Percentiles rank a stretch among this genome's conserved stretches.
Conservation (phyloP, 805 yeast species). For the Candida loeiensis region DNA sequence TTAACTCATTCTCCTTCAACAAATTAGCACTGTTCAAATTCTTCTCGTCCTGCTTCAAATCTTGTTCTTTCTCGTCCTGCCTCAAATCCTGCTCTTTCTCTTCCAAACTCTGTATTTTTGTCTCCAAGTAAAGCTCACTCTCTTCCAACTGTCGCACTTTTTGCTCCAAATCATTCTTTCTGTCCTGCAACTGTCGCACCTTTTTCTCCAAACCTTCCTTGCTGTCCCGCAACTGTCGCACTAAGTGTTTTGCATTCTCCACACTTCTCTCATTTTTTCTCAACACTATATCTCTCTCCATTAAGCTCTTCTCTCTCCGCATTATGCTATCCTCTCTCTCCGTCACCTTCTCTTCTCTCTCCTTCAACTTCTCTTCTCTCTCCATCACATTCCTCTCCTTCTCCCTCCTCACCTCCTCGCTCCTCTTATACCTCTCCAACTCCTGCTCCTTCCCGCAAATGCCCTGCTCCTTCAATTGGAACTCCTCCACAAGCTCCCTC, state of each 20-base stretch:
- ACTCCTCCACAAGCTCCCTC: slow-evolving; percentile 5
- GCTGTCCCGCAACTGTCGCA: too few relatives aligned
- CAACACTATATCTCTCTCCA: neutral
- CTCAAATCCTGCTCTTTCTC: neutral
- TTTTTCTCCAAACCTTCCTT: too few relatives aligned
- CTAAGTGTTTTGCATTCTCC: too few relatives aligned
- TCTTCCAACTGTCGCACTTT: too few relatives aligned
- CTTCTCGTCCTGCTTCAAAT: neutral
- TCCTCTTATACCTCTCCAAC: neutral
- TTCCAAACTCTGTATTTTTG: too few relatives aligned
- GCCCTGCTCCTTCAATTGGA: slow-evolving; percentile 1
- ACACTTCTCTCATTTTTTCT: too few relatives aligned
- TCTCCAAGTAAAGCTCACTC: too few relatives aligned
- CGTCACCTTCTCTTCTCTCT: slow-evolving; percentile 1
- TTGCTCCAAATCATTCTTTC: too few relatives aligned
- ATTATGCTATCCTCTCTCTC: neutral
- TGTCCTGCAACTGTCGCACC: too few relatives aligned
- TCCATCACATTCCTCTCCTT: neutral
- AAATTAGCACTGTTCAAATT: neutral
- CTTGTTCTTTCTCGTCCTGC: neutral
- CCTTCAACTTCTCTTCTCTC: slow-evolving; percentile 1
- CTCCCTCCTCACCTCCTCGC: neutral
- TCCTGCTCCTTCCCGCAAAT: neutral
- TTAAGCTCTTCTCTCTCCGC: neutral
- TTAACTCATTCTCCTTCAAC: neutral